phyloP scores from a whole-genome alignment of 768 basidiomycete genomes.

The Roridomyces roridus region DNA sequence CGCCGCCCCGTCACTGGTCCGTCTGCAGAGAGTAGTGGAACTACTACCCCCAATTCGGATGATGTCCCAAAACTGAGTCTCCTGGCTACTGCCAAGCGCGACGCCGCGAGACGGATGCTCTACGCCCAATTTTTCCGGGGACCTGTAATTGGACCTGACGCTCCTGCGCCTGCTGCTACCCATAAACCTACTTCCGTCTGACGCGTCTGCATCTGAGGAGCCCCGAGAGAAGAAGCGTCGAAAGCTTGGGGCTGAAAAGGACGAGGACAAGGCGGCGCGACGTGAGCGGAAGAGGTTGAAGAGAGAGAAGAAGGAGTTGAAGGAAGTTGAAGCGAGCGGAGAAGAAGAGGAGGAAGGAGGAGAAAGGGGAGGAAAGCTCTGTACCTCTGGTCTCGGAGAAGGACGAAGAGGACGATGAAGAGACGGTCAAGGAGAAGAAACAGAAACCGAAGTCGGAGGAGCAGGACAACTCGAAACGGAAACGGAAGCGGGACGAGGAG shows the following conservation, averaged over 20 bases:
- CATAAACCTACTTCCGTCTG: background rate
- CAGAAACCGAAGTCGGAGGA: conserved; percentile 21
- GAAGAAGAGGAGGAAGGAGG: conserved; percentile 9
- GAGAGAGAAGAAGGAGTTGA: conserved; percentile 27
- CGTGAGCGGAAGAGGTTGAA: conserved; percentile 23
- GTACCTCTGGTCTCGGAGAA: background rate
- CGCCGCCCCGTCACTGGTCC: conserved; percentile 61
- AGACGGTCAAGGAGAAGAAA: conserved; percentile 29
- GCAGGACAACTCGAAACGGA: too few relatives aligned
- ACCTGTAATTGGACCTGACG: conserved; percentile 63
- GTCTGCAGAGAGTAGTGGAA: conserved; percentile 53
- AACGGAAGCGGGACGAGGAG: too few relatives aligned
- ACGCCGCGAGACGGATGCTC: conserved; percentile 75
- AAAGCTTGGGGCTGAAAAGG: conserved; percentile 23
- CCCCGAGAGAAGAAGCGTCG: conserved; percentile 16
- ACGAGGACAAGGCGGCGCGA: conserved; percentile 13
- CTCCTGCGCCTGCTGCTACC: background rate
- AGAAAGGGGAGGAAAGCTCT: background rate
- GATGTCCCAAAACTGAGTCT: conserved; percentile 51
- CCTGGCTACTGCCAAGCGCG: conserved; percentile 72
- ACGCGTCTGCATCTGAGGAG: background rate
- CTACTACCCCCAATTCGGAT: conserved; percentile 42
- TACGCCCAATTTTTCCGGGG: conserved; percentile 88
- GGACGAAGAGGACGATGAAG: conserved; percentile 24
- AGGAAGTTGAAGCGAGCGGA: conserved; percentile 5